Conservation (phyloP, 2,329 filamentous ascomycete genomes). For the Colletotrichum orchidophilum region DNA sequence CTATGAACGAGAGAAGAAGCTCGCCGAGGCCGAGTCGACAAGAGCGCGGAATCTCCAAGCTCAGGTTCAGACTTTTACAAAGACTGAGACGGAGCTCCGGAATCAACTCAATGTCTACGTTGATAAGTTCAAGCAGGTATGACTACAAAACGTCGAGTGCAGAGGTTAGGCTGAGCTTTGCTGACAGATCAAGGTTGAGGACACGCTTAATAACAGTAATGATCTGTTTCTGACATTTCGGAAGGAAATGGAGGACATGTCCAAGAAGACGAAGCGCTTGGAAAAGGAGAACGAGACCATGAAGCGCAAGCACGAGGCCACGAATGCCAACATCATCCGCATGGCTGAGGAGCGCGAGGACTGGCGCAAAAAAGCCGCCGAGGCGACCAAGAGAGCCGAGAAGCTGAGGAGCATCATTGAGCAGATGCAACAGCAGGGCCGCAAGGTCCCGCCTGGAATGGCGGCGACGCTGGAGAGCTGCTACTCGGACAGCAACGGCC, state of each 20-base stretch:
- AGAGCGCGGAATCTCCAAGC: slow-evolving; percentile 87
- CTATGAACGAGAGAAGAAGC: slow-evolving; percentile 89
- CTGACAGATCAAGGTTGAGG: slow-evolving; percentile 78
- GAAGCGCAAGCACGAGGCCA: slow-evolving; percentile 92
- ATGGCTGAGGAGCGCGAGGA: slow-evolving; percentile 96
- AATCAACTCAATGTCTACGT: slow-evolving; percentile 98
- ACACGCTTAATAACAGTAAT: slow-evolving; percentile 98
- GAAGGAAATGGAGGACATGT: slow-evolving; percentile 99
- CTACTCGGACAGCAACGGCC: slow-evolving; percentile 63
- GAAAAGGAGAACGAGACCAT: slow-evolving; percentile 96
- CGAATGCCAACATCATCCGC: slow-evolving; percentile 92
- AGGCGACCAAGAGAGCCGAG: slow-evolving; percentile 75
- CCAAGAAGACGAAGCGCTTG: slow-evolving; percentile 95
- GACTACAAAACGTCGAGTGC: slow-evolving; percentile 36
- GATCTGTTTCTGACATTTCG: slow-evolving; percentile 96
- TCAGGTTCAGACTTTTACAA: slow-evolving; percentile 94
- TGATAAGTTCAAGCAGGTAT: slow-evolving; percentile 99
- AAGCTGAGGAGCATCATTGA: slow-evolving; percentile 95
- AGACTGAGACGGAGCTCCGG: slow-evolving; percentile 92
- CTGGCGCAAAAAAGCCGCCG: slow-evolving; percentile 71
- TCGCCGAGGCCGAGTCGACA: slow-evolving; percentile 81
- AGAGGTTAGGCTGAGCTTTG: slow-evolving; percentile 32
- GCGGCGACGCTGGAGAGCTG: slow-evolving; percentile 67
- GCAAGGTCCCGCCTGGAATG: slow-evolving; percentile 75
- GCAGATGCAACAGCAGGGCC: slow-evolving; percentile 94